Evolutionary conservation across 1,284 basidiomycete genomes (phyloP).

Genomic region (Ceratorhiza oryzae-sativae): DNA sequence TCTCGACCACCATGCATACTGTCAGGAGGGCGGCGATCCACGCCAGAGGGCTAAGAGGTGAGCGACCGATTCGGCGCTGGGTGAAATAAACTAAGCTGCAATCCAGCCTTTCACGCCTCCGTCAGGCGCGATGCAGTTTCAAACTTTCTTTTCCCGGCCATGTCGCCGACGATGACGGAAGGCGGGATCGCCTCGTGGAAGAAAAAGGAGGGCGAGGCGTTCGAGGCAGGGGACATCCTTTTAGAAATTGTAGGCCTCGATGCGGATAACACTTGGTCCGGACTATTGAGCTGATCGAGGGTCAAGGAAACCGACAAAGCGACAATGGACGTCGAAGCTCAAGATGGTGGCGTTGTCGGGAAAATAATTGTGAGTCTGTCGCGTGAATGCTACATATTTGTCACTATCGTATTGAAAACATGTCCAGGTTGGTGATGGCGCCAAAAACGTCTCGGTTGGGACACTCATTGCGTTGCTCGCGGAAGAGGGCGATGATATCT

Average conservation of each 20-base stretch:
- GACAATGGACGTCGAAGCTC: conserved; percentile 98
- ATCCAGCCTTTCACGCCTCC: conserved; percentile 66
- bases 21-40: conserved; percentile 1
- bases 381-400: not conserved
- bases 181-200: conserved; percentile 95
- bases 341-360: conserved; percentile 93
- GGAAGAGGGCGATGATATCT: conserved; percentile 96
- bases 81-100: not conserved
- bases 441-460: conserved; percentile 88
- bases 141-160: conserved; percentile 87
- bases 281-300: conserved; percentile 1
- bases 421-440: conserved; percentile 74
- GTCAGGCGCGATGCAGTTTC: conserved; percentile 65
- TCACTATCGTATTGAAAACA: not conserved
- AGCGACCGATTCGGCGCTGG: not conserved
- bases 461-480: conserved; percentile 89
- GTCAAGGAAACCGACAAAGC: conserved; percentile 98
- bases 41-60: conserved; percentile 1
- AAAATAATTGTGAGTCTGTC: conserved; percentile 71
- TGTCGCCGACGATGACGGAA: conserved; percentile 99
- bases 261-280: not conserved
- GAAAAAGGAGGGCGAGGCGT: conserved; percentile 93
- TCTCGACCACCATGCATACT: conserved; percentile 25
- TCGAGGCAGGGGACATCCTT: conserved; percentile 89
- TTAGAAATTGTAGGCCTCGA: conserved; percentile 64